A percentile compares a stretch with the other conserved stretches of the same genome.
phyloP scores from a whole-genome alignment of 2,329 filamentous ascomycete species.

The Aspergillus brasiliensis region DNA sequence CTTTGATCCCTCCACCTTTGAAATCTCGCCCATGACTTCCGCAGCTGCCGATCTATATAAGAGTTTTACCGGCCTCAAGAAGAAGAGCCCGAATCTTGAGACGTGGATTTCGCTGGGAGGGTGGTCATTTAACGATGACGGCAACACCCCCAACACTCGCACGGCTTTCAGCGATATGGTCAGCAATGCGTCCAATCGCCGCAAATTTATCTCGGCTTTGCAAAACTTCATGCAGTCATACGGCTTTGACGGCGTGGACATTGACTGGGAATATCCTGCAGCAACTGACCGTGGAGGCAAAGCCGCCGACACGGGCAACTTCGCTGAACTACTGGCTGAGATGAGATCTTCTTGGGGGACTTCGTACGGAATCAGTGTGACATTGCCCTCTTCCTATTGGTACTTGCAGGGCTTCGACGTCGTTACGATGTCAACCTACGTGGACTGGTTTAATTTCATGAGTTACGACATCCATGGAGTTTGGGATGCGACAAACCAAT shows the following conservation, averaged over 20 bases:
- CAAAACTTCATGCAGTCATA: neutral
- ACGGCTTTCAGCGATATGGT: slow-evolving; percentile 10
- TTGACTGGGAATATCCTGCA: slow-evolving; percentile 16
- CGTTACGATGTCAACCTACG: slow-evolving; percentile 1
- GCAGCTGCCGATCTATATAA: too few relatives aligned
- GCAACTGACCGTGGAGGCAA: slow-evolving; percentile 12
- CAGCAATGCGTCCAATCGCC: neutral
- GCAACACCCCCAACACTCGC: slow-evolving; percentile 1
- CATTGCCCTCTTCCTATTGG: slow-evolving; percentile 12
- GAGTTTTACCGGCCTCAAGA: too few relatives aligned
- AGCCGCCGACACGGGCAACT: slow-evolving; percentile 2
- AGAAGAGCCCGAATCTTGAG: too few relatives aligned
- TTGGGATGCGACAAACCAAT: slow-evolving; percentile 23
- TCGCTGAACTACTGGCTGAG: slow-evolving; percentile 1
- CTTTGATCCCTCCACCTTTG: too few relatives aligned
- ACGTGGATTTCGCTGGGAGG: slow-evolving; percentile 11
- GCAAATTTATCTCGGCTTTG: neutral
- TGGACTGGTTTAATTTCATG: slow-evolving; percentile 24
- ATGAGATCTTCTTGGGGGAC: neutral
- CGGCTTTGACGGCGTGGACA: slow-evolving; percentile 13
- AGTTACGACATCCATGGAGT: slow-evolving; percentile 24
- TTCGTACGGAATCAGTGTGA: neutral
- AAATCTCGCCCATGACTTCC: too few relatives aligned
- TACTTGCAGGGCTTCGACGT: slow-evolving; percentile 14
- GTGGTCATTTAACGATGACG: slow-evolving; percentile 11